Percentiles rank a stretch among this genome's conserved stretches.
Evolutionary conservation across 164 flowering plant genomes (phyloP).

Genomic region (Taxillus chinensis): DNA sequence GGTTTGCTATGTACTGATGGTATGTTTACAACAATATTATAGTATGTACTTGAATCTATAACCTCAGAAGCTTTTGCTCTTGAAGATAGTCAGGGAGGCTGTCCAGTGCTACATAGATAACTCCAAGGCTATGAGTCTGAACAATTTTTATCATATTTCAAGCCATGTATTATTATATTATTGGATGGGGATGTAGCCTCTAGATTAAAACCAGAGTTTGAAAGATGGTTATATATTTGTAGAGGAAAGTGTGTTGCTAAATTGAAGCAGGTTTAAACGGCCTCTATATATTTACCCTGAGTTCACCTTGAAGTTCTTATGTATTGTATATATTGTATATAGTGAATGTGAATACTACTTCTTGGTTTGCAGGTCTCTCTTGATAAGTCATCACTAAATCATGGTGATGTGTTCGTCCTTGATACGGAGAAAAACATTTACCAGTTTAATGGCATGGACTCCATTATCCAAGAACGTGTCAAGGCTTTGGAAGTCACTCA

Average conservation of each 20-base stretch:
- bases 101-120: constrained; percentile 95
- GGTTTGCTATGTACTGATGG: neutral
- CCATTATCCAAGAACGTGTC: constrained; percentile 96
- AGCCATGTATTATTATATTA: constrained; percentile 93
- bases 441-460: constrained; percentile 98
- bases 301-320: neutral
- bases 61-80: constrained; percentile 96
- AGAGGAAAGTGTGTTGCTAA: constrained; percentile 82
- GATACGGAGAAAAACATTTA: constrained; percentile 81
- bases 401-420: constrained; percentile 96
- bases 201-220: constrained; percentile 83
- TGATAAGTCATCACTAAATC: constrained; percentile 87
- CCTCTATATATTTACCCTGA: neutral
- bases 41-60: constrained; percentile 99
- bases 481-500: constrained; percentile 97
- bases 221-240: constrained; percentile 77
- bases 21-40: constrained; percentile 7
- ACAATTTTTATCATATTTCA: constrained; percentile 93
- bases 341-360: constrained; percentile 4
- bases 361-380: constrained; percentile 72
- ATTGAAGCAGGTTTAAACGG: constrained; percentile 65
- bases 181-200: constrained; percentile 98
- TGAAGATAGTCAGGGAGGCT: constrained; percentile 91
- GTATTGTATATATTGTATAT: no score
- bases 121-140: constrained; percentile 97